Evolutionary conservation across 257 asterid species (phyloP).

Genomic region (Solanum clarkiae): DNA sequence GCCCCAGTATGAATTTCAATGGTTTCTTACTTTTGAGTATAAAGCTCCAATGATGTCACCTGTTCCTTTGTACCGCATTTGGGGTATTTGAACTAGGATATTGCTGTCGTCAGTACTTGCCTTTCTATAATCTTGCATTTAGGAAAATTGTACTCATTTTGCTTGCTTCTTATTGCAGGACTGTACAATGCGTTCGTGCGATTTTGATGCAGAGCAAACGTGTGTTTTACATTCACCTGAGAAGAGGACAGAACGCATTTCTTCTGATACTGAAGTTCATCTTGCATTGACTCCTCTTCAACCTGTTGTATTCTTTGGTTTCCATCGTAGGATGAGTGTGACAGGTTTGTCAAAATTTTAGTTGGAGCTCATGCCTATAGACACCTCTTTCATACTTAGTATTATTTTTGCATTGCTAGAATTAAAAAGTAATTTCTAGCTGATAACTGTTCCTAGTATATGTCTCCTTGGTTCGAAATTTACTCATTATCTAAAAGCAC

Average conservation of each 20-base stretch:
- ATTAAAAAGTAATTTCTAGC: background rate
- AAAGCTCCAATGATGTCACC: background rate
- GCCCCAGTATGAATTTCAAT: background rate
- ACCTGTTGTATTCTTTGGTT: constrained; percentile 95
- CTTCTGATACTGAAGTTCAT: constrained; percentile 93
- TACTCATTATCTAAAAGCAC: background rate
- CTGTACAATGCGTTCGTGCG: constrained; percentile 94
- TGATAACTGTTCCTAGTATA: background rate
- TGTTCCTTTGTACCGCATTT: background rate
- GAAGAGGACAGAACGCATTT: constrained; percentile 85
- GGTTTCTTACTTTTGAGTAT: background rate
- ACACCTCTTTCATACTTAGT: background rate
- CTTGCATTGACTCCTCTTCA: constrained; percentile 96
- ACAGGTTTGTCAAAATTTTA: constrained; percentile 42
- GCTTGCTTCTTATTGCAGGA: constrained; percentile 37
- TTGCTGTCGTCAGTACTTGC: background rate
- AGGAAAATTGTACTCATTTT: background rate
- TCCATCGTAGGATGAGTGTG: constrained; percentile 97
- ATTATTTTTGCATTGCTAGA: background rate
- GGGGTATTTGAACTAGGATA: background rate
- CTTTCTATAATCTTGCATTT: background rate
- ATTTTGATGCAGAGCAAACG: constrained; percentile 92
- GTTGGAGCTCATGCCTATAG: background rate
- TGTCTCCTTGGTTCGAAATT: background rate
- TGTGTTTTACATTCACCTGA: constrained; percentile 98